Base-by-base conservation (phyloP, 139 green algal genomes). In the Pseudopediastrum boryanum region DNA sequence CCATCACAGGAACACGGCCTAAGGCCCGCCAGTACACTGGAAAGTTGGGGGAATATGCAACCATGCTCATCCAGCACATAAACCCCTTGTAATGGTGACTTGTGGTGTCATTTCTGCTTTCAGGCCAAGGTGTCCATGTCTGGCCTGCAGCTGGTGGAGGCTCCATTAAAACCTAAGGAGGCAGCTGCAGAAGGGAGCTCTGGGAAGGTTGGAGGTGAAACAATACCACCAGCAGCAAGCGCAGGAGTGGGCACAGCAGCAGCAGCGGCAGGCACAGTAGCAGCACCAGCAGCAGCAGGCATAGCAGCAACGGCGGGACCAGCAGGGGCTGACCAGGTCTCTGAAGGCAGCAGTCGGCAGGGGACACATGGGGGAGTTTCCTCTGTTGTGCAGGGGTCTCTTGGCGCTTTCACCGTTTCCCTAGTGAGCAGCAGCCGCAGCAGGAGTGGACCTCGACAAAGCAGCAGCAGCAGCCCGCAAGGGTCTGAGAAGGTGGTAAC, bases 91-190 rank as follows among this genome's bases (percentile, higher is more conserved):
- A n/a, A 58, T 21, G 48, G 48, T 16, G 48, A 21, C 16, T 21
- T 58, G 48, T 21, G 21, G 16, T n/a, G 16, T 16, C 48, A 58
- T 58, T 21, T 58, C 19, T 4, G 3, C 33, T 10, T 70, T 39
- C 71, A 78, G 71, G 25, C 69, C 23, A 78, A 78, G 39, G n/a
- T 78, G n/a, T 23, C 35, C 1, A 46, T 78, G 54, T 54, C 71
- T 43, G 71, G 71, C 59, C 25, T 70, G 10, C 25, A 61, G 54
- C 27, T 78, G 2, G 6, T 31, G 31, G 54, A 12, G 43, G 31
- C 58, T 62, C 29, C 54, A 58, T n/a, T 44, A 59, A 44, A 42
- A 12, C 4, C 19, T 7, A 9, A 54, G 43, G 25, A 35, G 12
- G 50, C 21, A 1, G 33, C 38, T 33, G 54, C 27, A 35, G 61